Base-by-base conservation (phyloP, 441 rosid genomes). In the Metrosideros polymorpha region DNA sequence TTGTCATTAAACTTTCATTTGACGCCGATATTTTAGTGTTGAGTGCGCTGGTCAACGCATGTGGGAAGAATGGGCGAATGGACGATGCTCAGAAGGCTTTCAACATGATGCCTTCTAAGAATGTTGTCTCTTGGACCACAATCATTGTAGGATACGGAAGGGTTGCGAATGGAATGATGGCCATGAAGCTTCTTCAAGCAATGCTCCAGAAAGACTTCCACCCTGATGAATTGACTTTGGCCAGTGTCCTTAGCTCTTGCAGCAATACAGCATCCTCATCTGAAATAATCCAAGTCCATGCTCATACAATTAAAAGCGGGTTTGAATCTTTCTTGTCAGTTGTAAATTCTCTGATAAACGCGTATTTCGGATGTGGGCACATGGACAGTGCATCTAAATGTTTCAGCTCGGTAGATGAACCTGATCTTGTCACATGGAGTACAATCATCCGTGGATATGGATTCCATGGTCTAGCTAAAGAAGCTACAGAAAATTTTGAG, bases 111-210 rank as follows among this genome's bases (percentile, higher is more conserved):
- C 59, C 88, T 61, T 86, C 61, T 82, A 94, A 92, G 87, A 94
- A 92, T 89, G 89, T 91, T 15, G 94, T 95, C 84, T 89, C 96
- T 6, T 94, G 98, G 99, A 96, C 91, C 47, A 93, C 94, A 8
- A 91, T 95, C 91, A 88, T 94, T 50, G 96, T 92, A 35, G 95
- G 93, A 54, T 93, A 92, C 86, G 95, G 94, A 85, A 89, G 86
- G 84, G 85, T 79, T 53, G 93, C 94, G 82, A 86, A 92, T 55
- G 93, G 90, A 82, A 87, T 83, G 55, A 95, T 89, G 90, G 95
- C 96, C 82, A 83, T 92, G 92, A 91, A 88, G 85, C 93, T 93
- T 90, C 88, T 94, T 39, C 29, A 43, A 15, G 86, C 86, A 85
- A 94, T 95, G 95, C 57, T 92, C 56, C 84, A 24, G 35, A 88